phyloP scores from a whole-genome alignment of 2,329 filamentous ascomycete species.

The Fusarium cicatricum region DNA sequence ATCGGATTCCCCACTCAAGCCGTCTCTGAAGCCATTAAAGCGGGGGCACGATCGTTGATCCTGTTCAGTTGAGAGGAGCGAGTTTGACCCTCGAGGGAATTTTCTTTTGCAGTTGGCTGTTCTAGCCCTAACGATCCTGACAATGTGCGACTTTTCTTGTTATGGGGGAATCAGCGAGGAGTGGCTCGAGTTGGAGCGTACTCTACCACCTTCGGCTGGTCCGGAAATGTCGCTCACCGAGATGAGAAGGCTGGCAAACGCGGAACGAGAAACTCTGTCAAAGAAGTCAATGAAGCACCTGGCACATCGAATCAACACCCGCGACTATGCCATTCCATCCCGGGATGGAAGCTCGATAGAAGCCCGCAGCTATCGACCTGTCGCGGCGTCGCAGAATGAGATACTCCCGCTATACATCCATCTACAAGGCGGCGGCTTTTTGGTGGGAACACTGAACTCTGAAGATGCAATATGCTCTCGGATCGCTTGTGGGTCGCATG shows the following conservation, averaged over 20 bases:
- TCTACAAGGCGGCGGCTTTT: slow-evolving; percentile 64
- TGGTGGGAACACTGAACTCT: slow-evolving; percentile 61
- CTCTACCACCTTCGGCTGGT: slow-evolving; percentile 13
- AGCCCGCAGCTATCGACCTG: slow-evolving; percentile 35
- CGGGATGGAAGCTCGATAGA: slow-evolving; percentile 29
- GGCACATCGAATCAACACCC: slow-evolving; percentile 42
- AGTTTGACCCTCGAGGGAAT: not conserved
- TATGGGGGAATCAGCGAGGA: slow-evolving; percentile 54
- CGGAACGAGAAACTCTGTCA: slow-evolving; percentile 20
- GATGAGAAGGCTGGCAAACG: slow-evolving; percentile 21
- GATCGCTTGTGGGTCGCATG: slow-evolving; percentile 52
- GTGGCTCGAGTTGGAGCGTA: slow-evolving; percentile 52
- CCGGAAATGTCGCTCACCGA: slow-evolving; percentile 19
- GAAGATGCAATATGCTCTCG: slow-evolving; percentile 62
- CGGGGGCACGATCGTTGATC: too few relatives aligned
- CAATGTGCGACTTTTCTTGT: slow-evolving; percentile 44
- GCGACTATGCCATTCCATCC: slow-evolving; percentile 42
- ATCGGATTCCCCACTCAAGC: too few relatives aligned
- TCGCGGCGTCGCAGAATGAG: slow-evolving; percentile 36
- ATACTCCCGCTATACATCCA: slow-evolving; percentile 60
- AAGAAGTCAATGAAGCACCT: slow-evolving; percentile 15
- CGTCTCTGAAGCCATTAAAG: too few relatives aligned
- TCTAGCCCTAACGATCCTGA: not conserved
- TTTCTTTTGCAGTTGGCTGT: not conserved
- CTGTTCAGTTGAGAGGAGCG: too few relatives aligned